Conservation (phyloP, 129 eudicot genomes). For the Erigeron canadensis region DNA sequence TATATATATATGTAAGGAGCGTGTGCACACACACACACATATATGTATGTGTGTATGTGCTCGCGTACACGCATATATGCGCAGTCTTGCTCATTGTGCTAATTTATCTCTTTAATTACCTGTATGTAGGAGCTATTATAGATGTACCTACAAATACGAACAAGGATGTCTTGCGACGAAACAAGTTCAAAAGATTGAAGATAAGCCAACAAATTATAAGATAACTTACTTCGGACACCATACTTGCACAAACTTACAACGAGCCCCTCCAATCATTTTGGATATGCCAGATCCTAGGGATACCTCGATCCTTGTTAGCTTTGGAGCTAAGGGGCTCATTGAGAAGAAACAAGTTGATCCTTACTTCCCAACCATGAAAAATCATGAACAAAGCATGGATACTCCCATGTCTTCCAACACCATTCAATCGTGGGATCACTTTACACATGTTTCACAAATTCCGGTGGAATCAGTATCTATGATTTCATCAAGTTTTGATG, state of each 20-base stretch:
- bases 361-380: background rate
- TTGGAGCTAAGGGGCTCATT: background rate
- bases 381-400: background rate
- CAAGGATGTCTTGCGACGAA: constrained; percentile 36
- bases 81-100: background rate
- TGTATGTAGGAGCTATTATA: constrained; percentile 47
- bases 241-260: constrained; percentile 28
- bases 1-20: too few species aligned
- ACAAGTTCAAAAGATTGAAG: constrained; percentile 39
- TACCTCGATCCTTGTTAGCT: constrained; percentile 32
- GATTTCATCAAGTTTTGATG: constrained; percentile 4
- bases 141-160: constrained; percentile 45
- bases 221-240: constrained; percentile 43
- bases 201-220: constrained; percentile 30
- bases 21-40: too few species aligned
- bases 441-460: background rate
- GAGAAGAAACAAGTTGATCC: background rate
- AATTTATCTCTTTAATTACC: background rate
- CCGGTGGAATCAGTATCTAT: background rate
- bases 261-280: constrained; percentile 30
- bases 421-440: background rate
- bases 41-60: too few species aligned
- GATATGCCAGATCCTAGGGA: constrained; percentile 14
- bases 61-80: background rate
- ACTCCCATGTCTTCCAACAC: background rate